Evolutionary conservation across 495 filamentous ascomycete species (phyloP), one percentile per base, ranked within the genome.

Genomic region (Elaphomyces granulatus): DNA sequence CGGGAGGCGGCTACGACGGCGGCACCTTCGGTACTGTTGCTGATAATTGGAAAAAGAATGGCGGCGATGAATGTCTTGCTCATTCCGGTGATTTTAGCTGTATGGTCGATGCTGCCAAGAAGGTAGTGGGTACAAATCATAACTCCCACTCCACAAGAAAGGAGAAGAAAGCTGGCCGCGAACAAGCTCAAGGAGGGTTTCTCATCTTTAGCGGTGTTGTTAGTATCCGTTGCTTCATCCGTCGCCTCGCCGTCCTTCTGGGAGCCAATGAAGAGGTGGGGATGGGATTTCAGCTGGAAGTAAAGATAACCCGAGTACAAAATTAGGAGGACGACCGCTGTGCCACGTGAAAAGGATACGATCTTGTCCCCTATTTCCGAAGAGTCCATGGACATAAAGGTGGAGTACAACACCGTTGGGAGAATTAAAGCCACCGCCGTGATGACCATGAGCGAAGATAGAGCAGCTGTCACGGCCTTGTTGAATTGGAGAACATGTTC

Each of bases 301-400:
- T 80, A 46, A 32, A 86, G 67, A 48, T 83, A 86, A 2, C 81
- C 59, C 32, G 71, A 52, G 50, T 86, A 86, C 3, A 84, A 68
- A 20, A 80, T 32, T 4, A 86, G 61, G 3, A 85, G 60, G 16
- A 84, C 68, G 7, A 55, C 35, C 15, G 54, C 44, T 10, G 49
- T 51, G n/a, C 49, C 54, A 14, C 38, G 47, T 3, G 49, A 51
- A 21, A 57, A 39, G 3, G 34, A 26, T 12, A 50, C 23, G 15
- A 53, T 77, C 45, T 76, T 78, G 4, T 61, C 49, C 26, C 77
- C 59, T 12, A 50, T 47, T 14, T 42, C 31, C 6, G 44, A 40
- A 20, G 15, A 12, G 20, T 20, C 3, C n/a, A 7, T 8, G 17
- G 42, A 32, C 12, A 41, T 37, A 14, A 76, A 54, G 7, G 42